phyloP scores from a whole-genome alignment of 2,329 filamentous ascomycete species.

The Ceratocystis huliohia region DNA sequence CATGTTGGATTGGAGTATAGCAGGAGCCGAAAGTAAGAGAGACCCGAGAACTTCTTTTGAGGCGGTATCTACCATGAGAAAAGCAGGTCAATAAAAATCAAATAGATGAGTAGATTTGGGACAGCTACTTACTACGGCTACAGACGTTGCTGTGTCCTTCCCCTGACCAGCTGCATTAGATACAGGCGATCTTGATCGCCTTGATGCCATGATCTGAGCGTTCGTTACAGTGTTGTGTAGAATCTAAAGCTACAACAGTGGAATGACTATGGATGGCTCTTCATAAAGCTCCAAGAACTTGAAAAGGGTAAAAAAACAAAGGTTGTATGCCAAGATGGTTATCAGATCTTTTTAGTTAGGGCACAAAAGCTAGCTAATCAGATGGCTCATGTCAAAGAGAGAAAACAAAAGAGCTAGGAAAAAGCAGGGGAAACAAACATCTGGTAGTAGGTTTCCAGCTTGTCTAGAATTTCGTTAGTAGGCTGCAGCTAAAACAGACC shows the following conservation, averaged over 20 bases:
- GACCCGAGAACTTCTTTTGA: slow-evolving; percentile 25
- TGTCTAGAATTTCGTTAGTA: too few relatives aligned
- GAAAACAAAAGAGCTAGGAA: slow-evolving; percentile 6
- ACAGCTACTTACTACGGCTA: neutral
- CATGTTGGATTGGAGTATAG: slow-evolving; percentile 35
- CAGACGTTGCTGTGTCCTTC: neutral
- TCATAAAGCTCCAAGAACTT: neutral
- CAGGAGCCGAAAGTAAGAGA: slow-evolving; percentile 34
- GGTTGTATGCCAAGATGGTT: neutral
- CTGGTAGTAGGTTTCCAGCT: too few relatives aligned
- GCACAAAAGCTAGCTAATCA: neutral
- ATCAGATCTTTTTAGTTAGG: neutral
- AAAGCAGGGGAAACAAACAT: neutral
- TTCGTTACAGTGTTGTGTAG: slow-evolving; percentile 8
- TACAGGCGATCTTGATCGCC: neutral
- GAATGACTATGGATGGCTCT: neutral
- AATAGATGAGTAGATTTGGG: too few relatives aligned
- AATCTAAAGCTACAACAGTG: slow-evolving; percentile 8
- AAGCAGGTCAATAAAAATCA: neutral
- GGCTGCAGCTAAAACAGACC: too few relatives aligned
- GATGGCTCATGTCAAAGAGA: slow-evolving; percentile 1
- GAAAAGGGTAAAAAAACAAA: neutral
- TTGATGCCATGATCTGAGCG: neutral
- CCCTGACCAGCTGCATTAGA: neutral
- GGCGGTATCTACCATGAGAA: neutral